Evolutionary conservation across 257 asterid species (phyloP).

Genomic region (Primulina tabacum): DNA sequence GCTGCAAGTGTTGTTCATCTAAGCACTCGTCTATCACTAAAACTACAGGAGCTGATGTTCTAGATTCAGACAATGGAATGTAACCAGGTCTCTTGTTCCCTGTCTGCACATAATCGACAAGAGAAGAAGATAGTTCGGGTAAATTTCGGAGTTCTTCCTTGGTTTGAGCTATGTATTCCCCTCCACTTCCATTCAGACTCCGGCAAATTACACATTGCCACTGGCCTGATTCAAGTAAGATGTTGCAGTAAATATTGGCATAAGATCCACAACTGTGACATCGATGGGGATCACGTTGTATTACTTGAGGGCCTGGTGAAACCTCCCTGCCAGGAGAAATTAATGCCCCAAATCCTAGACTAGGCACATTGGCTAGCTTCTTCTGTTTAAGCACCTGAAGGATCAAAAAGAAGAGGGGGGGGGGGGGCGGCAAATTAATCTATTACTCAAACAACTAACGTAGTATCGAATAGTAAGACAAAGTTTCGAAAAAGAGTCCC

Average conservation of each 20-base stretch:
- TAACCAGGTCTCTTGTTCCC: slow-evolving; percentile 74
- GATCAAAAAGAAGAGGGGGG: slow-evolving; percentile 16
- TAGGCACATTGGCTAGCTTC: slow-evolving; percentile 74
- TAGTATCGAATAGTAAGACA: not conserved
- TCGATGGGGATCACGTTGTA: slow-evolving; percentile 88
- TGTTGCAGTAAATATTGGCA: slow-evolving; percentile 85
- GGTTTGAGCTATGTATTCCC: slow-evolving; percentile 80
- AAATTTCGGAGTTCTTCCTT: slow-evolving; percentile 73
- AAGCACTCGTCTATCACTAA: slow-evolving; percentile 92
- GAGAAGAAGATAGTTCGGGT: slow-evolving; percentile 72
- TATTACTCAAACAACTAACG: not conserved
- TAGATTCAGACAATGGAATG: slow-evolving; percentile 74
- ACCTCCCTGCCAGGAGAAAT: slow-evolving; percentile 84
- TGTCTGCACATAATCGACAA: slow-evolving; percentile 78
- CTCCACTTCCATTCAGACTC: slow-evolving; percentile 81
- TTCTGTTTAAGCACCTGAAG: slow-evolving; percentile 80
- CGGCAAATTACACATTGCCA: slow-evolving; percentile 97
- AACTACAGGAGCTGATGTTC: slow-evolving; percentile 73
- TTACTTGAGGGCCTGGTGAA: slow-evolving; percentile 82
- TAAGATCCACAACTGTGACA: slow-evolving; percentile 90
- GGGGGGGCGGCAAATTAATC: not conserved
- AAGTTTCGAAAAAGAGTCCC: slow-evolving; percentile 11
- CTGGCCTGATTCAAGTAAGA: slow-evolving; percentile 87
- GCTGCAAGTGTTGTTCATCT: slow-evolving; percentile 90
- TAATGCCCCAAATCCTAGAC: slow-evolving; percentile 91